These are phyloP conservation scores for Simplicillium aogashimaense DNA, from an alignment of 2,329 filamentous ascomycete species.

Conservation along the genomic window DNA sequence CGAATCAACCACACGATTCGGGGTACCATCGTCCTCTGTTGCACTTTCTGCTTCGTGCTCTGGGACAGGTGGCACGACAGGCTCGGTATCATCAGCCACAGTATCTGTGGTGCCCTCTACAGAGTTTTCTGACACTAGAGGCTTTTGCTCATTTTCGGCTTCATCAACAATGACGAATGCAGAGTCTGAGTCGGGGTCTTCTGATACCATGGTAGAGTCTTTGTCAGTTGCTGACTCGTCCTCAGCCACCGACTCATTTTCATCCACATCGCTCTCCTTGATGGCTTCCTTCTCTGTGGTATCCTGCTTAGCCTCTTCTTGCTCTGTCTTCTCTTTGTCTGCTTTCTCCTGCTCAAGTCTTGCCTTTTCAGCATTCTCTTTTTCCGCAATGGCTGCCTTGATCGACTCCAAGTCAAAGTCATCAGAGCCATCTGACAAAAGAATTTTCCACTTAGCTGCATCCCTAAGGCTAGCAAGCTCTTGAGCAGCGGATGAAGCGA, in stretches of 20 bases:
- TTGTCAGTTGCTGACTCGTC: not conserved
- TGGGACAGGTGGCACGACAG: not conserved
- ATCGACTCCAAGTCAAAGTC: conserved; percentile 66
- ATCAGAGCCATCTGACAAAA: conserved; percentile 61
- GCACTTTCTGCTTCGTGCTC: not conserved
- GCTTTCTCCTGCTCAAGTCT: conserved; percentile 17
- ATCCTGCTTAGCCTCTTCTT: conserved; percentile 11
- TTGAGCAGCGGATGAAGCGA: conserved; percentile 68
- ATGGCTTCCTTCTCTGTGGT: conserved; percentile 6
- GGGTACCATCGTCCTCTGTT: not conserved
- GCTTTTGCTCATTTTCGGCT: not conserved
- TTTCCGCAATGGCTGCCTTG: conserved; percentile 31
- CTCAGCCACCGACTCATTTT: conserved; percentile 4
- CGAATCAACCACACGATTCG: not conserved
- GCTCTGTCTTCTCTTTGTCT: conserved; percentile 11
- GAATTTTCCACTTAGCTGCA: conserved; percentile 75
- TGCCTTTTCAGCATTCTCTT: conserved; percentile 30
- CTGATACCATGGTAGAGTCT: not conserved
- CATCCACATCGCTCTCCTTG: conserved; percentile 6
- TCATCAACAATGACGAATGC: not conserved
- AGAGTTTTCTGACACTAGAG: not conserved
- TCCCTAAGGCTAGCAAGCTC: conserved; percentile 76
- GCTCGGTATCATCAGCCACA: not conserved
- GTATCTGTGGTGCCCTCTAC: not conserved
- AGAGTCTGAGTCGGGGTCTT: not conserved